Conservation (phyloP, 257 asterid genomes). For the Jacaranda mimosifolia region DNA sequence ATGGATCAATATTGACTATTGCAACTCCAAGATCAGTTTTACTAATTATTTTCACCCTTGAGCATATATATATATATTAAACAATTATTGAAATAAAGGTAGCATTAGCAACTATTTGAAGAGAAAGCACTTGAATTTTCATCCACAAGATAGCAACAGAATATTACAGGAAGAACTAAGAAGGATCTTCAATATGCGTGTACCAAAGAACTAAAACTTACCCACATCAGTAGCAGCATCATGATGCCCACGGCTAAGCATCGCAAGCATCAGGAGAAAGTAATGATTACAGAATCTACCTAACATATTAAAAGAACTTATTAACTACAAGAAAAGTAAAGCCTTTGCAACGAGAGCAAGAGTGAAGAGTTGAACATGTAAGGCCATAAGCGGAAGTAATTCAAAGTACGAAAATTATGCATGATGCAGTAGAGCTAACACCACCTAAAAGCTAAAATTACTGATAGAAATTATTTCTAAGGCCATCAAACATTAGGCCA, state of each 20-base stretch:
- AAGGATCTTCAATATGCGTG: background rate
- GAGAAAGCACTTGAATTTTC: background rate
- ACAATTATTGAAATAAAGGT: background rate
- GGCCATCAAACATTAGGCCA: too few species aligned
- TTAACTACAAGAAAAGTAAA: slow-evolving; percentile 23
- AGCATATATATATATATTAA: background rate
- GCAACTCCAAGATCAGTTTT: background rate
- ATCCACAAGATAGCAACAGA: background rate
- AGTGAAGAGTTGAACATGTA: too few species aligned
- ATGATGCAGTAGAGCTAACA: too few species aligned
- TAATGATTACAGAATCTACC: slow-evolving; percentile 92
- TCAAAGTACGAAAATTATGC: too few species aligned
- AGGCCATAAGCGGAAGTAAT: too few species aligned
- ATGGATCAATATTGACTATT: background rate
- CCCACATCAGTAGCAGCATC: slow-evolving; percentile 67
- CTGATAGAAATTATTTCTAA: too few species aligned
- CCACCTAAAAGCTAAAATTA: too few species aligned
- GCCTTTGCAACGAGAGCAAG: background rate
- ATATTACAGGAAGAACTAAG: background rate
- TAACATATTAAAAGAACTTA: slow-evolving; percentile 35
- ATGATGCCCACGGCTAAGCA: slow-evolving; percentile 72
- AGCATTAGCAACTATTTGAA: background rate
- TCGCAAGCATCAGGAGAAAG: slow-evolving; percentile 90
- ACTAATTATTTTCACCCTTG: background rate
- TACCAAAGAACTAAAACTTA: slow-evolving; percentile 29